Conservation (phyloP, 345 rosid genomes). For the Populus euphratica region DNA sequence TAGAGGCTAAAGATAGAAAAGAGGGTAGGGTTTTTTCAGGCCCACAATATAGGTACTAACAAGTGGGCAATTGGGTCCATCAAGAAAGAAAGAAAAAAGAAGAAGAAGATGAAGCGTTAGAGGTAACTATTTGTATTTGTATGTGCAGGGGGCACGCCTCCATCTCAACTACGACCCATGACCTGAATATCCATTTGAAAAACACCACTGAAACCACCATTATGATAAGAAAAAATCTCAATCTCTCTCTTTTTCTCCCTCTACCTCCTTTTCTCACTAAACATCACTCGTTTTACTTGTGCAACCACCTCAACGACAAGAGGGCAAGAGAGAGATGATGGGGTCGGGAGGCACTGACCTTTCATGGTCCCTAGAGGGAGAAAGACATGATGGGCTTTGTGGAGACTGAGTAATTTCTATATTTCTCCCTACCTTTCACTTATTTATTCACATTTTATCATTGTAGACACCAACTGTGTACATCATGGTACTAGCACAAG, state of each 20-base stretch:
- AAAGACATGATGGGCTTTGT: conserved; percentile 18
- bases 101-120: conserved; percentile 9
- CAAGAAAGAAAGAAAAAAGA: too few species aligned
- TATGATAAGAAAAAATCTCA: background rate
- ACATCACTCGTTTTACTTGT: conserved; percentile 38
- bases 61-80: conserved; percentile 9
- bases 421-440: background rate
- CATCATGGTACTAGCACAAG: conserved; percentile 1
- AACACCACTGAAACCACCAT: conserved; percentile 43
- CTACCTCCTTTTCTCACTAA: background rate
- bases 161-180: conserved; percentile 59
- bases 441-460: conserved; percentile 1
- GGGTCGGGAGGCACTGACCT: conserved; percentile 56
- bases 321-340: conserved; percentile 35
- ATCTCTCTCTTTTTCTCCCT: background rate
- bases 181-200: conserved; percentile 64
- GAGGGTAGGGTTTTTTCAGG: conserved; percentile 6
- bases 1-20: conserved; percentile 7
- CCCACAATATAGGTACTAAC: conserved; percentile 25
- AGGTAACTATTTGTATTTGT: background rate
- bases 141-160: conserved; percentile 39
- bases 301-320: conserved; percentile 56
- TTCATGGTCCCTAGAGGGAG: conserved; percentile 30
- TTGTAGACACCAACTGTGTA: conserved; percentile 8
- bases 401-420: background rate